Evolutionary conservation across 2,329 filamentous ascomycete genomes (phyloP).

Genomic region (Colletotrichum aenigma): DNA sequence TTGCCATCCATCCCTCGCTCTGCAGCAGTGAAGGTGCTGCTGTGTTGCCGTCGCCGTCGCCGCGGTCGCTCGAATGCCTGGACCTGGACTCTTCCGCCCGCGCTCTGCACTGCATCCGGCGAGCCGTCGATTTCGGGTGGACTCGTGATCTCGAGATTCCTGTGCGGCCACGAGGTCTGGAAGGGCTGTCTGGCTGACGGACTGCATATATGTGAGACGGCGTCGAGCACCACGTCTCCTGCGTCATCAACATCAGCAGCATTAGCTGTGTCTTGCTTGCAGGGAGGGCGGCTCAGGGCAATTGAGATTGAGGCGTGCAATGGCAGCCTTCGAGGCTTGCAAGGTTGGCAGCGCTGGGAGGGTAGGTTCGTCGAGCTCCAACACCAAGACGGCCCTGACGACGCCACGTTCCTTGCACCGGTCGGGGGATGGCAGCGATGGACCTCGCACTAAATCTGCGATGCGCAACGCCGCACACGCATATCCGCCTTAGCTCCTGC

Average conservation of each 20-base stretch:
- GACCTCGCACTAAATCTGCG: constrained; percentile 21
- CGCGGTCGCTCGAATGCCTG: not conserved
- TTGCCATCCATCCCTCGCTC: not conserved
- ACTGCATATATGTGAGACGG: not conserved
- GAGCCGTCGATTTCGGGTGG: constrained; percentile 2
- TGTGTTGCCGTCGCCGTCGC: not conserved
- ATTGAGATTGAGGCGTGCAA: constrained; percentile 11
- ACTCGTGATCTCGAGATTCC: not conserved
- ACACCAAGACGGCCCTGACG: not conserved
- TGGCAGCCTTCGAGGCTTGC: not conserved
- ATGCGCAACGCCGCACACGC: constrained; percentile 21
- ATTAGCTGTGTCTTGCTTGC: not conserved
- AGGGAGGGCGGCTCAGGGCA: not conserved
- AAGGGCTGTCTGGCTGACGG: not conserved
- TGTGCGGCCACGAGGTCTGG: not conserved
- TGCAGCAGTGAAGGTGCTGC: not conserved
- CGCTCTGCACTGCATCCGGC: not conserved
- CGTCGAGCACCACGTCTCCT: not conserved
- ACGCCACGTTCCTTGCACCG: constrained; percentile 20
- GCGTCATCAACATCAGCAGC: not conserved
- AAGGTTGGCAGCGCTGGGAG: constrained; percentile 3
- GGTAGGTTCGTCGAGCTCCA: constrained; percentile 15
- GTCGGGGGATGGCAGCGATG: constrained; percentile 11
- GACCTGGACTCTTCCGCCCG: not conserved
- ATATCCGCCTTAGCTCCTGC: constrained; percentile 20